Evolutionary conservation across 2,329 filamentous ascomycete genomes (phyloP), one percentile per base, ranked within the genome.

Genomic region (Myriangium duriaei): DNA sequence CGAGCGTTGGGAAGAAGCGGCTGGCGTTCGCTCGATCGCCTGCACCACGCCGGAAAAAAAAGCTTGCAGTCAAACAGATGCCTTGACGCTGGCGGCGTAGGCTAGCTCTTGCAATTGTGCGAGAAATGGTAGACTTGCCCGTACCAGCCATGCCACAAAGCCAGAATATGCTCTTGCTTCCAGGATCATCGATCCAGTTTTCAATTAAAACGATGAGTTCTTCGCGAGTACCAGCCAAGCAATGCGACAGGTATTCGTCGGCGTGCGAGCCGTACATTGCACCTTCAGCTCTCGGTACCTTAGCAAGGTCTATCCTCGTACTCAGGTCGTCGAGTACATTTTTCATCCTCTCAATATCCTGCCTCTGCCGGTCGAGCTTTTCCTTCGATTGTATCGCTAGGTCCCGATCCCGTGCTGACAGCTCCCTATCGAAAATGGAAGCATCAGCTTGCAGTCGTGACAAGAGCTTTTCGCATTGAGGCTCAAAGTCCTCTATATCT

Each of bases 51-150:
- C 39, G 42, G 38, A 51, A 51, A 40, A 49, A 49, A 28, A 50
- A 49, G 34, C 40, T 49, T 4, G 41, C 48, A 15, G 39, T 47
- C 2, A 48, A 40, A 16, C n/a, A 34, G 2, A 31, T 24, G 2
- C 36, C 26, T 12, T 30, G 7, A 18, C 36, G 30, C 2, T 40
- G 11, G n/a, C n/a, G n/a, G n/a, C n/a, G n/a, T 10, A 45, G 15
- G 31, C 45, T 44, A 11, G 33, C 32, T 29, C 43, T 28, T 4
- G 52, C 52, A 1, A 59, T 34, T 0, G 55, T 54, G 10, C 49
- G 47, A 11, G 54, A 44, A 13, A 57, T 49, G 0, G 56, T 58
- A 3, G 52, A 57, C 33, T 57, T 58, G 12, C 56, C 54, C 11
- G 48, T 54, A 11, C 56, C 55, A 3, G 54, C 53, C 30, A 49